These are phyloP conservation scores for Pholiota conissans DNA, from an alignment of 768 basidiomycete species.

Conservation along the genomic window DNA sequence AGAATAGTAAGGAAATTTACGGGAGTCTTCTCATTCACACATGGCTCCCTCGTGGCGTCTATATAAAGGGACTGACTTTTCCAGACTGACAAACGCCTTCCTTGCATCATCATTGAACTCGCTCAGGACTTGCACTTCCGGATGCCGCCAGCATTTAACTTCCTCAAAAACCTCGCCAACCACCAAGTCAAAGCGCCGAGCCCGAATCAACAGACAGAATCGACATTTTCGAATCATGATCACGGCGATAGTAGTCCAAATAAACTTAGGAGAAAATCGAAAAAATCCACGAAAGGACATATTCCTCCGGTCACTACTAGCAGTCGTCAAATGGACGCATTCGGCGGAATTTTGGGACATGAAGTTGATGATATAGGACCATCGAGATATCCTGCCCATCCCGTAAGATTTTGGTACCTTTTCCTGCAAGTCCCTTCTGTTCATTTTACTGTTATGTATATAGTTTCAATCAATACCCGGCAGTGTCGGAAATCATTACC, in stretches of 20 bases:
- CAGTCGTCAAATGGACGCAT: background rate
- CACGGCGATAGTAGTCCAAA: slow-evolving; percentile 3
- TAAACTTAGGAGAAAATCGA: slow-evolving; percentile 12
- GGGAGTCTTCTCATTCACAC: slow-evolving; percentile 4
- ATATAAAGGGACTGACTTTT: background rate
- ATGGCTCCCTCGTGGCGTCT: slow-evolving; percentile 22
- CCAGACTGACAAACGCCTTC: background rate
- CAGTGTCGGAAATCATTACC: background rate
- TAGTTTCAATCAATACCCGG: background rate
- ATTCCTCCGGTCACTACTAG: background rate
- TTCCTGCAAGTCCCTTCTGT: too few species aligned
- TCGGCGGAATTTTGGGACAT: slow-evolving; percentile 1
- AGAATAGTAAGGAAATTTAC: background rate
- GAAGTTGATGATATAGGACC: slow-evolving; percentile 7
- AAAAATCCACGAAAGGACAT: background rate
- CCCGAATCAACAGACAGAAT: background rate
- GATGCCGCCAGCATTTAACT: slow-evolving; percentile 26
- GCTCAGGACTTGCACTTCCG: background rate
- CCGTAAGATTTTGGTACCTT: background rate
- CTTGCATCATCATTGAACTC: background rate
- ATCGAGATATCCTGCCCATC: slow-evolving; percentile 2
- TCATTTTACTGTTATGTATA: background rate
- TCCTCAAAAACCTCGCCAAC: slow-evolving; percentile 22
- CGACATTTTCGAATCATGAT: background rate
- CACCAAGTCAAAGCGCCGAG: slow-evolving; percentile 4